Evolutionary conservation across 1,284 basidiomycete species (phyloP).

Genomic region (Kalmanozyma brasiliensis): DNA sequence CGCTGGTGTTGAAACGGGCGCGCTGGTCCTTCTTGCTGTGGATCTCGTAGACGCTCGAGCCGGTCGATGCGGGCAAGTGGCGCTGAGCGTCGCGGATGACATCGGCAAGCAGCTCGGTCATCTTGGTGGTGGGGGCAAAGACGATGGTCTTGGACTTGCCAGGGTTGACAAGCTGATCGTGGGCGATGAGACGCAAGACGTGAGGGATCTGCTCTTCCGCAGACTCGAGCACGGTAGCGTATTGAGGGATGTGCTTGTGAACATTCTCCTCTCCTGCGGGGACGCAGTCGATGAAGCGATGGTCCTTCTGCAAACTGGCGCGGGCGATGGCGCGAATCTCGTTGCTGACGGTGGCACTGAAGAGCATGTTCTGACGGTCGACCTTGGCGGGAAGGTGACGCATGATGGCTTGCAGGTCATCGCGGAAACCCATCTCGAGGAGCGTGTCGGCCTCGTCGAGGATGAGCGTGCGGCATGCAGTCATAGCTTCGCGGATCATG

Average conservation of each 20-base stretch:
- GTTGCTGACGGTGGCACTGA: slow-evolving; percentile 81
- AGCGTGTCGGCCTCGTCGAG: slow-evolving; percentile 96
- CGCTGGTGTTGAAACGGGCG: slow-evolving; percentile 76
- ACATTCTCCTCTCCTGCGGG: slow-evolving; percentile 75
- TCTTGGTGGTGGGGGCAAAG: slow-evolving; percentile 89
- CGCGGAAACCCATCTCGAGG: slow-evolving; percentile 94
- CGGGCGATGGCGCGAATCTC: slow-evolving; percentile 71
- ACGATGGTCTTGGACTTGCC: slow-evolving; percentile 82
- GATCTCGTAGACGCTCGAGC: slow-evolving; percentile 75
- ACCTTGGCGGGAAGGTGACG: slow-evolving; percentile 76
- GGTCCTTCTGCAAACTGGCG: slow-evolving; percentile 74
- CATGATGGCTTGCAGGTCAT: slow-evolving; percentile 84
- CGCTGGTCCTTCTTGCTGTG: slow-evolving; percentile 83
- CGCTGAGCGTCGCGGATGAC: slow-evolving; percentile 64
- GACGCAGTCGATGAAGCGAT: slow-evolving; percentile 74
- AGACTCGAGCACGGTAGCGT: slow-evolving; percentile 78
- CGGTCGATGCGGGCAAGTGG: slow-evolving; percentile 31
- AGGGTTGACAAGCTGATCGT: slow-evolving; percentile 85
- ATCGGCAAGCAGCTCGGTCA: slow-evolving; percentile 79
- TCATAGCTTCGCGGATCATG: slow-evolving; percentile 54
- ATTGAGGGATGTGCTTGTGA: slow-evolving; percentile 83
- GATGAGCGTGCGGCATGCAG: slow-evolving; percentile 77
- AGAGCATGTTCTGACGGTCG: slow-evolving; percentile 88
- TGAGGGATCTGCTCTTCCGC: slow-evolving; percentile 81
- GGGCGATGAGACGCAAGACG: slow-evolving; percentile 81